Evolutionary conservation across 2,329 filamentous ascomycete genomes (phyloP), one percentile per base, ranked within the genome.

Genomic region (Pseudonectria buxi): DNA sequence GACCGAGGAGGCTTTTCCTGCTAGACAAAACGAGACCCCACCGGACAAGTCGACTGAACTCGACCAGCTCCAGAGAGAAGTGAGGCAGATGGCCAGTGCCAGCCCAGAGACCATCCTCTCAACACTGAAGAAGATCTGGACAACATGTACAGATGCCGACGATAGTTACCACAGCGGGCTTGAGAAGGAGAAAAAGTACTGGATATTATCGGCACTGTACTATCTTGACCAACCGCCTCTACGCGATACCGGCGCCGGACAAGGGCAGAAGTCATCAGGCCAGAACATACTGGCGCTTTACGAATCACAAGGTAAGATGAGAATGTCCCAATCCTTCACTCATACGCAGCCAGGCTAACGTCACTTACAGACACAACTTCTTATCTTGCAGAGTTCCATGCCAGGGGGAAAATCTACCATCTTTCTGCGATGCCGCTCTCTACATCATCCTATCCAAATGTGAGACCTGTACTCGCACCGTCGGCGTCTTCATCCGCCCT

Each of bases 141-240:
- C 24, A 14, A 37, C 40, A 2, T 5, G 18, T 9, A 9, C 5
- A 22, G 39, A 36, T 1, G 12, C 27, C 2, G 44, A 46, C 10
- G 31, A 41, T 12, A 44, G 36, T 3, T 33, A 41, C 2, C 36
- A 43, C 2, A 22, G 28, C 2, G 42, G 47, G 33, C 48, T 73
- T 4, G 72, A 73, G 38, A 60, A 74, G 31, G 70, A 74, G 42
- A 74, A 74, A 50, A 74, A 76, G 47, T 43, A 43, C 15, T 81
- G 76, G 76, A 71, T 86, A 61, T 62, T 81, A 24, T 77, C 71
- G 18, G 68, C 68, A 1, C 58, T 83, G 34, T 66, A 69, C 41
- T 63, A 61, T 43, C 62, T 67, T 49, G 67, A 64, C 26, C 63
- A 65, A 24, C 45, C 53, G 1, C 36, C 40, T 7, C 38, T 53